A percentile compares a stretch with the other conserved stretches of the same genome.
phyloP scores from a whole-genome alignment of 768 basidiomycete genomes.

The Russula abietina region DNA sequence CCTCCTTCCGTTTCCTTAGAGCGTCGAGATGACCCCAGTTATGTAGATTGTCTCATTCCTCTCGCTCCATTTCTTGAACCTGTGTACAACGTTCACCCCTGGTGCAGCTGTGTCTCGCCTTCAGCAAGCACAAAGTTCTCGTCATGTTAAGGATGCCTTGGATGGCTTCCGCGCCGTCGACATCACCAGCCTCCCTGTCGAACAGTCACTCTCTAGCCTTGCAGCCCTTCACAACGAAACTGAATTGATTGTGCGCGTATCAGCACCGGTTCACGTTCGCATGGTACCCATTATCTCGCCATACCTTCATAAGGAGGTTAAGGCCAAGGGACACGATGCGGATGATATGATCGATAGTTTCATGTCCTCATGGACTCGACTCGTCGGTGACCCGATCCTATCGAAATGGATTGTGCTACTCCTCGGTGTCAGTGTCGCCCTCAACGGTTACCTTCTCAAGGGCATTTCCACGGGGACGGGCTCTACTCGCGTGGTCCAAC shows the following conservation, averaged over 20 bases:
- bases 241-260: constrained; percentile 54
- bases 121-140: constrained; percentile 33
- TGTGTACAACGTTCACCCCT: constrained; percentile 83
- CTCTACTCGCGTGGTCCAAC: constrained; percentile 27
- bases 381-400: constrained; percentile 91
- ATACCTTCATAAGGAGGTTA: constrained; percentile 24
- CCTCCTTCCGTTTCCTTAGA: constrained; percentile 5
- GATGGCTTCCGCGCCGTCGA: constrained; percentile 53
- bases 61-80: constrained; percentile 84
- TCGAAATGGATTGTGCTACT: constrained; percentile 92
- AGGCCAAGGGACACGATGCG: constrained; percentile 23
- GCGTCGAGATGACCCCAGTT: background rate
- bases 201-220: constrained; percentile 38
- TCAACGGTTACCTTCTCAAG: constrained; percentile 92
- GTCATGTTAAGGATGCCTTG: constrained; percentile 27
- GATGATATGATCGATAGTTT: constrained; percentile 70
- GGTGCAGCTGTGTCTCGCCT: constrained; percentile 45
- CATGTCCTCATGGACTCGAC: constrained; percentile 83
- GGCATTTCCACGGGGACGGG: constrained; percentile 58
- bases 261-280: constrained; percentile 53
- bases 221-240: constrained; percentile 28
- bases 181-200: constrained; percentile 55
- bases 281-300: constrained; percentile 34
- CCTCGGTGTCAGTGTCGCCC: constrained; percentile 75
- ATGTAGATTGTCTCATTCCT: constrained; percentile 82